Evolutionary conservation across 2,329 filamentous ascomycete species (phyloP).

Genomic region (Pyrenochaeta sp.): DNA sequence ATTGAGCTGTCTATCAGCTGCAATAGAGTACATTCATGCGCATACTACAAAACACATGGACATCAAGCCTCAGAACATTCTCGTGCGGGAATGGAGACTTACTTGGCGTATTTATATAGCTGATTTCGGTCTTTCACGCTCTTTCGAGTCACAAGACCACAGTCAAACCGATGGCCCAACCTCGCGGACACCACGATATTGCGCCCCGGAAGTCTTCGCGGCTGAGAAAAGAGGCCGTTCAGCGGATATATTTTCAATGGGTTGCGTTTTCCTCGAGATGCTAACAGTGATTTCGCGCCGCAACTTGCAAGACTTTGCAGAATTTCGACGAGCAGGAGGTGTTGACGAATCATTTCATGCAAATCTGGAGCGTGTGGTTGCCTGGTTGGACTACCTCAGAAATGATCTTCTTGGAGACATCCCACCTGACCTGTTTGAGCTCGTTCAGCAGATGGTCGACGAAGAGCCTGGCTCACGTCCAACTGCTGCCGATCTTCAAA

Average conservation of each 20-base stretch:
- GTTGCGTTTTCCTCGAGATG: constrained; percentile 27
- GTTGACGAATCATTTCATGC: constrained; percentile 12
- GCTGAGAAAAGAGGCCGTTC: constrained; percentile 17
- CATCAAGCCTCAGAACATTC: constrained; percentile 30
- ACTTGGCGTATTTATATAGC: constrained; percentile 20
- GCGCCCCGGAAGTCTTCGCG: constrained; percentile 22
- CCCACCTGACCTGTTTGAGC: neutral
- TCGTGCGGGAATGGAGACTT: constrained; percentile 4
- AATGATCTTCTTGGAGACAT: too few species aligned
- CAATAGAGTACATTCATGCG: constrained; percentile 17
- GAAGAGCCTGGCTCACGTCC: too few species aligned
- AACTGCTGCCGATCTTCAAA: too few species aligned
- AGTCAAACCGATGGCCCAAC: constrained; percentile 26
- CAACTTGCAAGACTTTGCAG: constrained; percentile 5
- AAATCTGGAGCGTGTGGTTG: constrained; percentile 5
- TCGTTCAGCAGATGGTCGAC: neutral
- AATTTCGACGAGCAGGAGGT: constrained; percentile 6
- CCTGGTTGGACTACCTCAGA: constrained; percentile 1
- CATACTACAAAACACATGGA: constrained; percentile 27
- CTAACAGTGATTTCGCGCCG: constrained; percentile 4
- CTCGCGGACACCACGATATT: constrained; percentile 21
- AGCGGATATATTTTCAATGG: constrained; percentile 26
- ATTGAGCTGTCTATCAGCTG: constrained; percentile 14
- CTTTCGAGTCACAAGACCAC: constrained; percentile 16
- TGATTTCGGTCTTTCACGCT: constrained; percentile 28